phyloP scores from a whole-genome alignment of 805 yeast genomes.

The Wickerhamiella kazuoi region DNA sequence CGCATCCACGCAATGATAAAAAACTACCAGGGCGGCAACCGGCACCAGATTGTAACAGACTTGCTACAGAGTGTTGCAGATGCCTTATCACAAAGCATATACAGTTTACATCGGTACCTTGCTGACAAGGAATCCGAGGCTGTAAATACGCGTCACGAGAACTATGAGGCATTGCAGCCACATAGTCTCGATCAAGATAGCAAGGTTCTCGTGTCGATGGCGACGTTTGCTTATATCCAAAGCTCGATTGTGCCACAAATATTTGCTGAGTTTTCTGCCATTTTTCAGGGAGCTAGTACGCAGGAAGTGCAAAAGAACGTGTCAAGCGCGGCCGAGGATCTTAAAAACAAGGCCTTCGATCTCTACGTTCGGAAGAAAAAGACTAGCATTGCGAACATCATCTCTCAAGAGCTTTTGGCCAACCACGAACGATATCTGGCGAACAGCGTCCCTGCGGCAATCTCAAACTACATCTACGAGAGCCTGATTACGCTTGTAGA shows the following conservation, averaged over 20 bases:
- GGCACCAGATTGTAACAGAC: background rate
- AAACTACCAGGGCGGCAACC: background rate
- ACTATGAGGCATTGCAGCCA: slow-evolving; percentile 22
- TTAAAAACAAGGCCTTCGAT: slow-evolving; percentile 28
- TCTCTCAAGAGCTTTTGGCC: slow-evolving; percentile 26
- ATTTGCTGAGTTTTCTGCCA: slow-evolving; percentile 4
- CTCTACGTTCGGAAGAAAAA: slow-evolving; percentile 33
- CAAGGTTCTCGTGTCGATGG: slow-evolving; percentile 33
- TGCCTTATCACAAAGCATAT: background rate
- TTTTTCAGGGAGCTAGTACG: background rate
- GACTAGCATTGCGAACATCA: slow-evolving; percentile 33
- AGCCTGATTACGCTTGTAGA: slow-evolving; percentile 31
- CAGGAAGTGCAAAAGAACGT: background rate
- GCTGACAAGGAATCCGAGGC: background rate
- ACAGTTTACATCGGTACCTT: background rate
- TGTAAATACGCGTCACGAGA: background rate
- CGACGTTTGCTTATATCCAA: slow-evolving; percentile 35
- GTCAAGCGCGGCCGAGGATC: slow-evolving; percentile 22
- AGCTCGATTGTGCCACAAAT: slow-evolving; percentile 30
- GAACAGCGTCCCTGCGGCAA: slow-evolving; percentile 18
- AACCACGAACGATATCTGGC: slow-evolving; percentile 32
- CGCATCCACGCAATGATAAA: slow-evolving; percentile 2
- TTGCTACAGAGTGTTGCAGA: background rate
- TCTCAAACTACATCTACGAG: slow-evolving; percentile 30
- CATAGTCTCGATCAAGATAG: slow-evolving; percentile 31